Evolutionary conservation across 2,329 filamentous ascomycete genomes (phyloP).

Genomic region (Fusarium dlaminii): DNA sequence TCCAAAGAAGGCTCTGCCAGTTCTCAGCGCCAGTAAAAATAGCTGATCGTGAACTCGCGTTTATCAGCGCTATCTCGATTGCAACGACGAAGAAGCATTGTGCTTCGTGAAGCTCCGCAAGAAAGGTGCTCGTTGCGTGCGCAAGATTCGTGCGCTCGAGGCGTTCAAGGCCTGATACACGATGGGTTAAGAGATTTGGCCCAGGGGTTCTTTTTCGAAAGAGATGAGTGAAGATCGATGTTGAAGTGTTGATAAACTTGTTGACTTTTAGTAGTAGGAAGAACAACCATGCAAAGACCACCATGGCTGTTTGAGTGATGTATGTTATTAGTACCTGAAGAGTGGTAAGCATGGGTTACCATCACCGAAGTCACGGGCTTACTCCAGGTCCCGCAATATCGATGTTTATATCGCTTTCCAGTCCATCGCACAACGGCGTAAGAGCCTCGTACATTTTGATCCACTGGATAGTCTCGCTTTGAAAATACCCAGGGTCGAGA

Average conservation of each 20-base stretch:
- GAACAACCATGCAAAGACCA: conserved; percentile 1
- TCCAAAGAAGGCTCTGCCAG: conserved; percentile 3
- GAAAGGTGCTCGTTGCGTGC: conserved; percentile 5
- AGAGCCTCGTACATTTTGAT: not conserved
- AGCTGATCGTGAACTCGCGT: not conserved
- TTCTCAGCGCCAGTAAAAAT: conserved; percentile 1
- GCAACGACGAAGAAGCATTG: conserved; percentile 19
- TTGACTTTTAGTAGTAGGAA: not conserved
- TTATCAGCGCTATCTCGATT: not conserved
- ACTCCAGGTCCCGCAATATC: conserved; percentile 26
- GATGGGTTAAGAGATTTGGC: not conserved
- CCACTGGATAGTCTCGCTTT: not conserved
- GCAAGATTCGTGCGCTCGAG: not conserved
- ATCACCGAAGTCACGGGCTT: accelerated
- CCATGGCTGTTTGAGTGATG: conserved; percentile 14
- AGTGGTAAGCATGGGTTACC: not conserved
- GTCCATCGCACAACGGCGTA: not conserved
- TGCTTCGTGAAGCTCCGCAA: conserved; percentile 23
- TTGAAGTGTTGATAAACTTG: not conserved
- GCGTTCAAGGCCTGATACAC: not conserved
- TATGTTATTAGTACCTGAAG: conserved; percentile 12
- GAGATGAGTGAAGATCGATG: not conserved
- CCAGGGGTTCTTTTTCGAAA: not conserved
- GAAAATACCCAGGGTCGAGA: not conserved
- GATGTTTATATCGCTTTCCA: conserved; percentile 8